Evolutionary conservation across 2,329 filamentous ascomycete species (phyloP), one percentile per base, ranked within the genome.

Genomic region (Cercospora sesami): DNA sequence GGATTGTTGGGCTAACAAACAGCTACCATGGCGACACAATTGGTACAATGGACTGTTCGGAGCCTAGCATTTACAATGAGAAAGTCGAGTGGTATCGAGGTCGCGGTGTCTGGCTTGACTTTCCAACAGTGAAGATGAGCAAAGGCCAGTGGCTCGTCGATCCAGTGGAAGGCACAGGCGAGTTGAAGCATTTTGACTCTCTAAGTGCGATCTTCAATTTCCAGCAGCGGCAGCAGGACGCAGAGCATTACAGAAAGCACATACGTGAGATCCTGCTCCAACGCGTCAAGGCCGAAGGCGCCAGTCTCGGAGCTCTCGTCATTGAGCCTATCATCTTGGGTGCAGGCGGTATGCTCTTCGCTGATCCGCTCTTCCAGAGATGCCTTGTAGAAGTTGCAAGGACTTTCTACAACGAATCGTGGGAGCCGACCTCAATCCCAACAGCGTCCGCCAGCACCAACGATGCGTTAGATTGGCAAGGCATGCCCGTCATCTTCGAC

Each of bases 1-100:
- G 87, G 3, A 86, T 95, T 2, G 77, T 96, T 3, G 92, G 92
- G 0, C 81, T 96, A 9, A 91, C 90, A 75, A 91, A 91, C 0
- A 91, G 90, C 72, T 96, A 96, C 74, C 93, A 96, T 73, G 93
- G 92, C 1, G 93, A 96, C 75, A 96, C 92, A 0, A 93, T 96
- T 58, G 92, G 92, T 0, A 91, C 91, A 0, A 95, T 96, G 93
- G 92, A 95, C 77, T 91, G 89, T 63, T 88, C 91, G 0, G 91
- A 95, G 75, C 92, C 92, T 0, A 89, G 87, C 36, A 86, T 87
- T 0, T 96, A 86, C 78, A 96, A 96, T 74, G 86, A 92, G 73
- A 92, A 92, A 76, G 90, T 94, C 0, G 92, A 95, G 75, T 96
- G 92, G 92, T 96, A 96, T 75, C 82, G 87, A 68, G 91, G 91